Percentiles rank a stretch among this genome's conserved stretches.
Conservation (phyloP, 768 basidiomycete genomes). For the Suillus spraguei region DNA sequence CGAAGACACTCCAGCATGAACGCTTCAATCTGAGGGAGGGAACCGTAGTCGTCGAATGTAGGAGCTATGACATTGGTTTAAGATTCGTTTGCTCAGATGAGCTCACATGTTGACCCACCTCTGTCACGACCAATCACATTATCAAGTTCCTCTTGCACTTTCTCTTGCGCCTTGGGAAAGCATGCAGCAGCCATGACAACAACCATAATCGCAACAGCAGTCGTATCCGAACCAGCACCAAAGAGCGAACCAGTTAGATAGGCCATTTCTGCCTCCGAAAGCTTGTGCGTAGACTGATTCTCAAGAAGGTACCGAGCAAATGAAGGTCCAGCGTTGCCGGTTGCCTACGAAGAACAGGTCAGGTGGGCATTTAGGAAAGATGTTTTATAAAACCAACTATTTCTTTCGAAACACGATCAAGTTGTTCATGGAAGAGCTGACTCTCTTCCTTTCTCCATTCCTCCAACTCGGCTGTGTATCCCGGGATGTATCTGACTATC, state of each 20-base stretch:
- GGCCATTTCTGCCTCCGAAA: slow-evolving; percentile 58
- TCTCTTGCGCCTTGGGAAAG: slow-evolving; percentile 52
- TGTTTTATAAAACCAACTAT: slow-evolving; percentile 35
- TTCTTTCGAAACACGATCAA: slow-evolving; percentile 46
- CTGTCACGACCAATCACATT: slow-evolving; percentile 48
- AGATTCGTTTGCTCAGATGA: not conserved
- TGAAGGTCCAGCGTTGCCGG: slow-evolving; percentile 35
- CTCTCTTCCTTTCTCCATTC: slow-evolving; percentile 60
- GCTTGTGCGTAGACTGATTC: slow-evolving; percentile 52
- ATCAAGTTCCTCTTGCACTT: slow-evolving; percentile 59
- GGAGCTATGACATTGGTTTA: slow-evolving; percentile 33
- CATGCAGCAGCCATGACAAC: slow-evolving; percentile 59
- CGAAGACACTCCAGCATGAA: slow-evolving; percentile 44
- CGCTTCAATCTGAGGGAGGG: slow-evolving; percentile 40
- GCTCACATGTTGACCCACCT: slow-evolving; percentile 17
- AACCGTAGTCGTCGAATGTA: slow-evolving; percentile 40
- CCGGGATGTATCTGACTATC: slow-evolving; percentile 52
- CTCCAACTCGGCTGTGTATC: slow-evolving; percentile 59
- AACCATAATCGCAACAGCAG: slow-evolving; percentile 59
- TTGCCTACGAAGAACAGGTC: slow-evolving; percentile 17
- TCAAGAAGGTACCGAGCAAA: slow-evolving; percentile 64
- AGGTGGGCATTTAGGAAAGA: slow-evolving; percentile 16
- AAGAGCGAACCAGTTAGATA: slow-evolving; percentile 69
- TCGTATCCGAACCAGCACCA: slow-evolving; percentile 69
- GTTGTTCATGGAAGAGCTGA: slow-evolving; percentile 53